These are phyloP conservation scores for Pichia nakasei DNA, from an alignment of 805 yeast species.

Conservation along the genomic window DNA sequence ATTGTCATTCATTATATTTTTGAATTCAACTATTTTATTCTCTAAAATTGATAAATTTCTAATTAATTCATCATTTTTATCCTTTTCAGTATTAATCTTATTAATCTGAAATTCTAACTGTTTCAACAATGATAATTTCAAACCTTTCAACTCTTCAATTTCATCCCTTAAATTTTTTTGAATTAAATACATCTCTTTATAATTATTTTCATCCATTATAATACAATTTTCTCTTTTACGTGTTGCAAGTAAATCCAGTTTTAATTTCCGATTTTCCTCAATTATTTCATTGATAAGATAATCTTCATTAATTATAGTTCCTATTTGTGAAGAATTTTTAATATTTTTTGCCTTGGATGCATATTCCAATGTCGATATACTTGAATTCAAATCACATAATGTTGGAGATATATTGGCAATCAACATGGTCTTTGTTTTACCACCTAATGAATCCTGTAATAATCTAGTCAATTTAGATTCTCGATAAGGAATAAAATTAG, in stretches of 20 bases:
- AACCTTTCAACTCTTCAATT: conserved; percentile 37
- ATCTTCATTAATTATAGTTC: conserved; percentile 35
- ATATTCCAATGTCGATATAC: conserved; percentile 45
- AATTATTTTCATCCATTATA: conserved; percentile 51
- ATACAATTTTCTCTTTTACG: conserved; percentile 53
- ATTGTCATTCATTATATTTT: conserved; percentile 24
- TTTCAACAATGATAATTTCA: conserved; percentile 28
- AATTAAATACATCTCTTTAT: conserved; percentile 41
- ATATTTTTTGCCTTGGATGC: conserved; percentile 50
- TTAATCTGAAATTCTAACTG: conserved; percentile 11
- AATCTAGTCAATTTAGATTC: conserved; percentile 72
- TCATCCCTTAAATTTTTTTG: conserved; percentile 42
- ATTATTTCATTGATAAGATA: conserved; percentile 37
- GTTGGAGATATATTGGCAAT: conserved; percentile 80
- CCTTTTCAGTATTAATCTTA: conserved; percentile 14
- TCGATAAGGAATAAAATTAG: conserved; percentile 64
- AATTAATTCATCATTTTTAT: conserved; percentile 15
- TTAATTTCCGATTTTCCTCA: conserved; percentile 36
- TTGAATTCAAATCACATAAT: conserved; percentile 37
- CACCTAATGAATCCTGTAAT: conserved; percentile 73
- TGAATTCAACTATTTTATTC: conserved; percentile 23
- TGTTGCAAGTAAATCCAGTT: conserved; percentile 51
- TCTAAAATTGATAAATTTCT: conserved; percentile 19
- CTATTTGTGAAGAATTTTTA: conserved; percentile 42
- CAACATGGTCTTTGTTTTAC: conserved; percentile 81